Conservation (phyloP, 805 yeast species). For the Saccharomycopsis microspora region DNA sequence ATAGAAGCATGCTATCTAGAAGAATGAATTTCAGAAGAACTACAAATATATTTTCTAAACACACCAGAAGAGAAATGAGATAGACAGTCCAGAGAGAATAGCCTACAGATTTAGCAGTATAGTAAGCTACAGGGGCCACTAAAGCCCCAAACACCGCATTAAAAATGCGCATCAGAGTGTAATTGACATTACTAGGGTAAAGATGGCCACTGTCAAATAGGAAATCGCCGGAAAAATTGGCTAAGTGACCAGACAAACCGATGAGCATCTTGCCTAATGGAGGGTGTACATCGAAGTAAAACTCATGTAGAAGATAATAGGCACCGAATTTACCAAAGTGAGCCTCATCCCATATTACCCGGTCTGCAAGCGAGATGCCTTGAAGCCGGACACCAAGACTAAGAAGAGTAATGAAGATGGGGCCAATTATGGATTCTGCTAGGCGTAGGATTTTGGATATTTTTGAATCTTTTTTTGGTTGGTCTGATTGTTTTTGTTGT, state of each 20-base stretch:
- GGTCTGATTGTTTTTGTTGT: background rate
- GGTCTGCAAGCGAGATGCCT: slow-evolving; percentile 41
- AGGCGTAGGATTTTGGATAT: background rate
- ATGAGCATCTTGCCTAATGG: slow-evolving; percentile 77
- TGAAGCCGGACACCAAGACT: slow-evolving; percentile 49
- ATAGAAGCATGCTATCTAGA: slow-evolving; percentile 64
- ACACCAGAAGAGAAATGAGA: slow-evolving; percentile 50
- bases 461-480: no score
- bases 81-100: slow-evolving; percentile 40
- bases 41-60: slow-evolving; percentile 58
- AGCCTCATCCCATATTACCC: slow-evolving; percentile 84
- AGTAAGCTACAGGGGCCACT: slow-evolving; percentile 63
- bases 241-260: slow-evolving; percentile 67
- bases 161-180: slow-evolving; percentile 56
- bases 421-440: slow-evolving; percentile 28
- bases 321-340: slow-evolving; percentile 85
- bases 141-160: slow-evolving; percentile 58
- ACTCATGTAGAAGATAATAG: slow-evolving; percentile 65
- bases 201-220: slow-evolving; percentile 55
- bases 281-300: slow-evolving; percentile 82
- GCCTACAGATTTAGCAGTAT: slow-evolving; percentile 50
- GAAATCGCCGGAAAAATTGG: slow-evolving; percentile 68
- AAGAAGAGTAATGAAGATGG: slow-evolving; percentile 31
- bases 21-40: slow-evolving; percentile 65
- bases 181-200: slow-evolving; percentile 55